Conservation (phyloP, 2,329 filamentous ascomycete species). For the Neurospora sp. region DNA sequence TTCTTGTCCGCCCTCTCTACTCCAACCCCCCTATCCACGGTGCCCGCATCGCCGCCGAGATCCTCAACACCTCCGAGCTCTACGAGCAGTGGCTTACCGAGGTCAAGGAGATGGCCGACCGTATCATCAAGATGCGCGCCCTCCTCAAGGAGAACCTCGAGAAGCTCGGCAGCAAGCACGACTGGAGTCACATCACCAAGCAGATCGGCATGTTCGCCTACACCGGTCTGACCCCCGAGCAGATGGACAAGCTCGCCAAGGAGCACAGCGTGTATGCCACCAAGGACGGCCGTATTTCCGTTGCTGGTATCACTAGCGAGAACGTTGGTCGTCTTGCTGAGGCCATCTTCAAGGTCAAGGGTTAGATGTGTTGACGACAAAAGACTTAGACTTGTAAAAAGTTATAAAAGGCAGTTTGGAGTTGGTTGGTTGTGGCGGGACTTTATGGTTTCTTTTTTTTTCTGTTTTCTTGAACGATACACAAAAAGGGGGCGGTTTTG, state of each 20-base stretch:
- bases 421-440: not conserved
- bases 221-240: conserved; percentile 80
- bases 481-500: not conserved
- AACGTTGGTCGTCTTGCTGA: conserved; percentile 75
- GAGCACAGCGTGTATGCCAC: conserved; percentile 98
- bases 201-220: conserved; percentile 99
- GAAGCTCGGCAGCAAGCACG: conserved; percentile 87
- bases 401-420: not conserved
- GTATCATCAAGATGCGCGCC: conserved; percentile 96
- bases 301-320: conserved; percentile 70
- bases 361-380: conserved; percentile 29
- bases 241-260: conserved; percentile 86
- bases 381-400: not conserved
- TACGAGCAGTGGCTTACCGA: conserved; percentile 93
- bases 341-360: conserved; percentile 76
- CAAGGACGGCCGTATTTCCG: conserved; percentile 79
- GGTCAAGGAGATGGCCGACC: conserved; percentile 98
- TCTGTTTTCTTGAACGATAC: not conserved
- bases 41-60: conserved; percentile 83
- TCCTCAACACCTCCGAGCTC: conserved; percentile 74
- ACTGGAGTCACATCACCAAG: conserved; percentile 98
- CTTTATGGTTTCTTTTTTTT: not conserved
- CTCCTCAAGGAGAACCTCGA: conserved; percentile 92
- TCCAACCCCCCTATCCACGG: conserved; percentile 97
- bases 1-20: conserved; percentile 92